These are phyloP conservation scores for Cytospora piceicola DNA, from an alignment of 2,329 filamentous ascomycete species.

Conservation along the genomic window DNA sequence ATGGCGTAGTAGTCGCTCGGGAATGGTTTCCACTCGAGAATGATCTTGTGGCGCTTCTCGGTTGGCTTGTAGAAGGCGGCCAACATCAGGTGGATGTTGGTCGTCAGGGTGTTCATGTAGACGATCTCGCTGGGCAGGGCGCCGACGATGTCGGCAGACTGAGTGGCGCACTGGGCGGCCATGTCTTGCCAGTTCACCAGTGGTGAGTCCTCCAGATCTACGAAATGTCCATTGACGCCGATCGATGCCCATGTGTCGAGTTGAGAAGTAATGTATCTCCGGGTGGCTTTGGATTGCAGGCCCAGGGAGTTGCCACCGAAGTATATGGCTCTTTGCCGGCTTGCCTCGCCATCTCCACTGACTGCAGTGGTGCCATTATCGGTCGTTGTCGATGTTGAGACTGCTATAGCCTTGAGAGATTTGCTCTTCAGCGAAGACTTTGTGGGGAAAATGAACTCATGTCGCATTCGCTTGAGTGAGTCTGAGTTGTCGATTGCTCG, in stretches of 20 bases:
- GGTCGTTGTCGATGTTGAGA: neutral
- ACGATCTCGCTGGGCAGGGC: constrained; percentile 75
- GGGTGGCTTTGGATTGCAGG: constrained; percentile 73
- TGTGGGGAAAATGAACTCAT: constrained; percentile 78
- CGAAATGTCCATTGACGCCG: constrained; percentile 84
- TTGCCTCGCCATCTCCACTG: constrained; percentile 1
- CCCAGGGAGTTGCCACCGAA: constrained; percentile 91
- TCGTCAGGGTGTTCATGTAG: constrained; percentile 85
- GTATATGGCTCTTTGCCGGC: constrained; percentile 61
- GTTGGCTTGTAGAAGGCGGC: constrained; percentile 81
- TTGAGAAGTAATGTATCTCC: constrained; percentile 70
- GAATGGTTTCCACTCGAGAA: constrained; percentile 89
- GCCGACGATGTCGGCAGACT: constrained; percentile 76
- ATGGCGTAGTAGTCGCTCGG: constrained; percentile 88
- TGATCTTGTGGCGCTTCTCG: constrained; percentile 70
- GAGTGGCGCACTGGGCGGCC: constrained; percentile 71
- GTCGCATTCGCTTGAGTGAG: constrained; percentile 61
- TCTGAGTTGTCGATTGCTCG: constrained; percentile 63
- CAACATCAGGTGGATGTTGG: constrained; percentile 81
- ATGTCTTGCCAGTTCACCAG: constrained; percentile 77
- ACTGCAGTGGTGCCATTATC: constrained; percentile 8
- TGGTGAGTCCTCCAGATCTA: constrained; percentile 66
- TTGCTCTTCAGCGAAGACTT: constrained; percentile 71
- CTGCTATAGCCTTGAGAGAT: constrained; percentile 47
- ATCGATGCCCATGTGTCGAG: constrained; percentile 83